Base-by-base conservation (phyloP, 768 basidiomycete species). In the Boletus tomentosulus region DNA sequence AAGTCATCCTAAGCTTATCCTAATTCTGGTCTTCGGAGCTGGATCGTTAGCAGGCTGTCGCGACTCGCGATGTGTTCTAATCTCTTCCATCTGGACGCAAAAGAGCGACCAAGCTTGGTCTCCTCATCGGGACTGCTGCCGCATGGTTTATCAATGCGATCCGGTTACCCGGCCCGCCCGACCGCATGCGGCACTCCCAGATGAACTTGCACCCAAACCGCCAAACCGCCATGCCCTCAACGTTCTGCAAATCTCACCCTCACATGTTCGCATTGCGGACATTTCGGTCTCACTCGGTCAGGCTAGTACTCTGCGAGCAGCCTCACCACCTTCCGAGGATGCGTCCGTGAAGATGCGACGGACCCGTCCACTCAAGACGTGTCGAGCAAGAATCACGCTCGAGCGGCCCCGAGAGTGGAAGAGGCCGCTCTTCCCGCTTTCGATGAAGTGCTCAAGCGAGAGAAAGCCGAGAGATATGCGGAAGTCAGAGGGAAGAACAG, bases 401-500 rank as follows among this genome's bases (percentile, higher is more conserved):
- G 71, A 73, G 41, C 71, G 69, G 1, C 85, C 84, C 2, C 75
- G 81, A 24, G 67, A 80, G 68, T 91, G 86, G 86, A 82, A 81
- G 46, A 63, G 80, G 16, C 85, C 89, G 4, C 67, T 91, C 69
- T 91, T 27, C 87, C 87, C 3, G 87, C 84, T 4, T 97, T 92
- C 63, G 96, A 98, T 71, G 63, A 70, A 9, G 61, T 58, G 2
- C 66, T 89, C 31, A 76, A 77, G 53, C 61, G 54, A 1, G 60
- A 64, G 9, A 72, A 66, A 51, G 61, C 61, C 15, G 68, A 71
- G 31, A 57, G 62, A 54, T 70, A 70, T 54, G 68, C 59, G 2
- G 60, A 61, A 34, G 59, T 66, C 16, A 62, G 60, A 42, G 65
- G 62, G 46, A 70, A 64, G 58, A 70, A 53, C 48, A 65, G 67